Conservation (phyloP, 441 rosid species). For the Capsella rubella region DNA sequence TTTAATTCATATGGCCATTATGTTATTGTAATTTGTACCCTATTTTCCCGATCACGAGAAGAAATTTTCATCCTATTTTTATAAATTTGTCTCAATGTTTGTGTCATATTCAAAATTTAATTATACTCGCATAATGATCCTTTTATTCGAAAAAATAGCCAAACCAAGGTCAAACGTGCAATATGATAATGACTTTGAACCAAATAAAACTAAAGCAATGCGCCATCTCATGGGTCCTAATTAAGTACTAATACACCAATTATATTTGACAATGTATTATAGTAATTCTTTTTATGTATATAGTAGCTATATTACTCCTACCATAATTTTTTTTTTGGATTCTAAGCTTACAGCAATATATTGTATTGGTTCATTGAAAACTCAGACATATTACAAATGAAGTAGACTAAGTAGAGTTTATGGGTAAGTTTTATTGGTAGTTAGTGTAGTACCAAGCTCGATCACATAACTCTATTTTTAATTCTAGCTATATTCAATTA, state of each 20-base stretch:
- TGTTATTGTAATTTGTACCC: slow-evolving; percentile 42
- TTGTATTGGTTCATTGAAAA: background rate
- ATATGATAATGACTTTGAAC: slow-evolving; percentile 38
- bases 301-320: slow-evolving; percentile 13
- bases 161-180: slow-evolving; percentile 37
- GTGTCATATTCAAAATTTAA: slow-evolving; percentile 35
- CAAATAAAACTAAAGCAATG: background rate
- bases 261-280: slow-evolving; percentile 3
- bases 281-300: slow-evolving; percentile 5
- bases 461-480: background rate
- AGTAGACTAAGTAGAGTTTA: background rate
- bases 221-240: slow-evolving; percentile 10
- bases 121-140: slow-evolving; percentile 8
- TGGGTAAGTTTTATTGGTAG: background rate
- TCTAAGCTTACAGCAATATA: background rate
- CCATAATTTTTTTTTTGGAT: background rate
- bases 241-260: slow-evolving; percentile 19
- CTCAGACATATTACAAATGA: background rate
- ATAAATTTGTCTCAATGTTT: slow-evolving; percentile 33
- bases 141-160: slow-evolving; percentile 1
- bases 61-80: slow-evolving; percentile 20
- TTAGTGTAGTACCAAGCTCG: background rate
- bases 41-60: slow-evolving; percentile 39
- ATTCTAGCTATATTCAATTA: background rate
- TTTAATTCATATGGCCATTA: slow-evolving; percentile 59